Base-by-base conservation (phyloP, 1,139 yeast genomes). In the Saccharomyces hybrid region DNA sequence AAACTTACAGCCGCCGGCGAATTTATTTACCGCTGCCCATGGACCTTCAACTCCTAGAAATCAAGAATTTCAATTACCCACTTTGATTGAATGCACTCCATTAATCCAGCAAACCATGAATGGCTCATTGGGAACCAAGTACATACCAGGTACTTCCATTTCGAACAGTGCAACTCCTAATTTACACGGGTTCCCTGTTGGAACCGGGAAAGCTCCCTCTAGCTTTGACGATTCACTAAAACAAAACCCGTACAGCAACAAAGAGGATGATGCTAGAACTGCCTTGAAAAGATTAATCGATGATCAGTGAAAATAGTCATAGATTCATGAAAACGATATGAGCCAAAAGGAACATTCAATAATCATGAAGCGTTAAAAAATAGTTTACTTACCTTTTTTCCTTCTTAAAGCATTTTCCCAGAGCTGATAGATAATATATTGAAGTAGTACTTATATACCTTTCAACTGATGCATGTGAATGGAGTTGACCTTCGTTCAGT, bases 51-150 rank as follows among this genome's bases (percentile, higher is more conserved):
- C 67, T 8, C 65, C 64, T 23, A 55, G 54, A 27, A 46, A 55
- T 13, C 56, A 55, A 27, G 57, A 54, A 11, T 48, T 52, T 6
- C 52, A 58, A 29, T 29, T 55, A 19, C 52, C 62, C 8, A 49
- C 58, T 19, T 54, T 60, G 46, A 58, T 61, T 6, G 62, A 62
- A 50, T 62, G 64, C 44, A 65, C 69, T 5, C 69, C 69, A 11
- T 54, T 64, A 28, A 64, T 65, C 16, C 68, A 65, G 54, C 66
- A 63, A 42, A 61, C 69, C 6, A 65, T 65, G 69, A 59, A 61
- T 54, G 69, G 67, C n/a, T 62, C 67, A 5, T 52, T 65, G 47
- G 57, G 60, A 46, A 51, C 60, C 11, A 62, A 58, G 44, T 54
- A 54, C 44, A 49, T 58, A 9, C 60, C 62, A 23, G 31, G 25